A percentile compares a stretch with the other conserved stretches of the same genome.
These are phyloP conservation scores for Linnemannia hyalina DNA, from an alignment of 192 early-diverging fungal genomes.

Conservation along the genomic window DNA sequence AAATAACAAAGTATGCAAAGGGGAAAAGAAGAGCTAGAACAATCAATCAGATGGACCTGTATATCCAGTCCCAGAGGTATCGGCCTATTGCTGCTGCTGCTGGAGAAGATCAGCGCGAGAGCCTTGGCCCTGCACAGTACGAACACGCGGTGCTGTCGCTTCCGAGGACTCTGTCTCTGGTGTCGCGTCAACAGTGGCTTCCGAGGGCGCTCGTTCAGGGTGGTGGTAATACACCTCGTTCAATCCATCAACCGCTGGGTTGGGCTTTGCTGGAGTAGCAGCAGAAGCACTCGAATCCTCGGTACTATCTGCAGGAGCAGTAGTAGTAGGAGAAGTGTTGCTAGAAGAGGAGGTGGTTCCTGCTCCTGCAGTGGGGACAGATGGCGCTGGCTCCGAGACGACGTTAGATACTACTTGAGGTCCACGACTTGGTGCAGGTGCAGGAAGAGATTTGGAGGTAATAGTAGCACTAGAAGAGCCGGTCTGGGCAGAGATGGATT, in stretches of 20 bases:
- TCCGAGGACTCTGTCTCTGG: not conserved
- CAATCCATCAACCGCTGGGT: conserved; percentile 44
- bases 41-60: not conserved
- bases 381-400: not conserved
- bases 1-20: not conserved
- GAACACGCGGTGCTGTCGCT: not conserved
- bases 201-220: conserved; percentile 38
- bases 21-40: not conserved
- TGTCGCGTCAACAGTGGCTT: not conserved
- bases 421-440: not conserved
- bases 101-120: conserved; percentile 15
- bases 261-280: not conserved
- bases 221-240: conserved; percentile 64
- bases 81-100: not conserved
- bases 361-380: not conserved
- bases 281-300: not conserved
- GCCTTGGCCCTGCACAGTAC: conserved; percentile 33
- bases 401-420: not conserved
- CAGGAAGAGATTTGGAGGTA: not conserved
- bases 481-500: conserved; percentile 12
- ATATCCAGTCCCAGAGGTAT: not conserved
- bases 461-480: not conserved
- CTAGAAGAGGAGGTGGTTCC: not conserved
- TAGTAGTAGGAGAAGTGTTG: not conserved
- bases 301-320: not conserved